Conservation (phyloP, 495 filamentous ascomycete genomes). For the Barbatosphaeria neglecta region DNA sequence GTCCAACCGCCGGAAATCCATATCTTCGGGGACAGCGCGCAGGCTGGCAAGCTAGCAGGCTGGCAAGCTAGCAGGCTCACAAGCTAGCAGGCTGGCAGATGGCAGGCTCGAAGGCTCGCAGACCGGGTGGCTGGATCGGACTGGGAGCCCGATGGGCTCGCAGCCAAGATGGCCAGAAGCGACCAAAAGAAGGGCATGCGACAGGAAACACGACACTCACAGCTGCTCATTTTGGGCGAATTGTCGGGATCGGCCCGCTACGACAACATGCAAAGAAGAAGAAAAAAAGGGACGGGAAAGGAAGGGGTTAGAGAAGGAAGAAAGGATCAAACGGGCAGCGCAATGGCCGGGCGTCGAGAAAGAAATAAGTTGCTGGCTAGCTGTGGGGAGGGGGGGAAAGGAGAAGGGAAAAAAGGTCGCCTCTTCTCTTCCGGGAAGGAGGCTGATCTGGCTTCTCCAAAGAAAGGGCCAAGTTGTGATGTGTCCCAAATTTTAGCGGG, state of each 20-base stretch:
- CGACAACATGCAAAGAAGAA: conserved; percentile 30
- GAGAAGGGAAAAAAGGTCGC: conserved; percentile 24
- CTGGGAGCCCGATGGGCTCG: conserved; percentile 24
- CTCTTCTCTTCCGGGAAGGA: too few species aligned
- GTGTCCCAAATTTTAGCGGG: conserved; percentile 40
- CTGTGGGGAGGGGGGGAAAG: conserved; percentile 19
- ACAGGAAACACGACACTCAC: conserved; percentile 44
- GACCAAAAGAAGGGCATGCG: conserved; percentile 11
- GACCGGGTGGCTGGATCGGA: conserved; percentile 28
- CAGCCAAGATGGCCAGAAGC: too few species aligned
- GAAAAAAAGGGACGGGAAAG: conserved; percentile 18
- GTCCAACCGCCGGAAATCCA: too few species aligned
- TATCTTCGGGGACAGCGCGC: too few species aligned
- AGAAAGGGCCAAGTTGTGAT: conserved; percentile 35
- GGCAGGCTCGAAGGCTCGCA: too few species aligned
- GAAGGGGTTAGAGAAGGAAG: too few species aligned
- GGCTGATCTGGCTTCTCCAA: conserved; percentile 37
- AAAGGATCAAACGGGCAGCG: conserved; percentile 27
- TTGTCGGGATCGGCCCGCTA: conserved; percentile 28
- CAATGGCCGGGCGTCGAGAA: conserved; percentile 15
- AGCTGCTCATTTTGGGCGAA: conserved; percentile 45
- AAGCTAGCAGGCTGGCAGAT: too few species aligned
- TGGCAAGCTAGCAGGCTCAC: too few species aligned
- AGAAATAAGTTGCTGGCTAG: conserved; percentile 6
- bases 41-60: too few species aligned